These are phyloP conservation scores for Leccinum ochraceum DNA, from an alignment of 768 basidiomycete genomes.

Conservation along the genomic window DNA sequence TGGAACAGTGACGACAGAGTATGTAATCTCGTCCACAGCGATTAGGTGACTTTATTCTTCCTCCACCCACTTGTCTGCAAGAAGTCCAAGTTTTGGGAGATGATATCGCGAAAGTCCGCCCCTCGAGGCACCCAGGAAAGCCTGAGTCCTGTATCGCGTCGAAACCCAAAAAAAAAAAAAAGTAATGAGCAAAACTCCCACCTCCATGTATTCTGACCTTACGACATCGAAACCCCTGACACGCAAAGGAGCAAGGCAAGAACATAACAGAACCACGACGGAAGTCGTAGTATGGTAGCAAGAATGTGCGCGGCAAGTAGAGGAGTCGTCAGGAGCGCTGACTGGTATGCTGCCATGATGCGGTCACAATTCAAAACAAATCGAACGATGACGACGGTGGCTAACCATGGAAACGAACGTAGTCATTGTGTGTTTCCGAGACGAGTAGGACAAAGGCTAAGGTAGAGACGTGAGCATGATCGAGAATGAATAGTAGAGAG, in stretches of 20 bases:
- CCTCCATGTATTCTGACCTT: slow-evolving; percentile 22
- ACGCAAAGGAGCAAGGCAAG: slow-evolving; percentile 47
- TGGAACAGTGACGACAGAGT: not conserved
- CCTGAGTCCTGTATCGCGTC: slow-evolving; percentile 21
- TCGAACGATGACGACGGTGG: slow-evolving; percentile 7
- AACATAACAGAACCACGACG: slow-evolving; percentile 51
- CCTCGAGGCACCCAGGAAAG: slow-evolving; percentile 53
- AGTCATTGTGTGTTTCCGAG: slow-evolving; percentile 77
- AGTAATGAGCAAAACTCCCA: slow-evolving; percentile 7
- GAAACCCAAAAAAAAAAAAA: slow-evolving; percentile 7
- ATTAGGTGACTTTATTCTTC: slow-evolving; percentile 47
- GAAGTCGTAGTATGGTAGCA: slow-evolving; percentile 52
- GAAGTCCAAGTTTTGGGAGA: slow-evolving; percentile 60
- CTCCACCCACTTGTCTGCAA: slow-evolving; percentile 69
- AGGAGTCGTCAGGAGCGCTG: slow-evolving; percentile 68
- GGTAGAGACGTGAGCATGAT: not conserved
- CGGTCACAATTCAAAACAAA: slow-evolving; percentile 9
- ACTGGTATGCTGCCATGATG: slow-evolving; percentile 65
- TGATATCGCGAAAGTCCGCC: slow-evolving; percentile 56
- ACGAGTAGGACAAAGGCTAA: slow-evolving; percentile 64
- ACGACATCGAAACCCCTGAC: slow-evolving; percentile 56
- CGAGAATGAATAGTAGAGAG: not conserved
- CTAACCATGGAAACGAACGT: slow-evolving; percentile 76
- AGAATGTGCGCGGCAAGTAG: slow-evolving; percentile 57
- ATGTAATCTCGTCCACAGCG: slow-evolving; percentile 1